phyloP scores from a whole-genome alignment of 2,329 filamentous ascomycete genomes.

The Akanthomyces muscarius region DNA sequence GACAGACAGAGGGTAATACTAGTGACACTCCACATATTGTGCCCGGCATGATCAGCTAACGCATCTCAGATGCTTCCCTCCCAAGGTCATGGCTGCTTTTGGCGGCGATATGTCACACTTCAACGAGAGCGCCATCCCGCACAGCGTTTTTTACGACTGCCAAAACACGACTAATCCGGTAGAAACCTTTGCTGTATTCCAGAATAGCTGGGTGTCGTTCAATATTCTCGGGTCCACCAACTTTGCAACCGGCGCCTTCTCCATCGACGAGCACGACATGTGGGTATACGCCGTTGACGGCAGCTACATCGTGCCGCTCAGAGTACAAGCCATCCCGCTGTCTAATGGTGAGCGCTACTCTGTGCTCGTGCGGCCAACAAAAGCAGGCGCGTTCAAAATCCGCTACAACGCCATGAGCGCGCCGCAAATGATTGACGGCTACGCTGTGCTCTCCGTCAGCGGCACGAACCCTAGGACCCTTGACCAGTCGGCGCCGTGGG shows the following conservation, averaged over 20 bases:
- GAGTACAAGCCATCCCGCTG: slow-evolving; percentile 44
- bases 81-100: slow-evolving; percentile 37
- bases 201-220: slow-evolving; percentile 47
- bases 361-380: slow-evolving; percentile 44
- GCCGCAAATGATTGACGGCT: slow-evolving; percentile 53
- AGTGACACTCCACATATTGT: rapidly evolving
- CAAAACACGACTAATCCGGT: slow-evolving; percentile 39
- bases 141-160: slow-evolving; percentile 44
- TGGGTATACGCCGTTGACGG: slow-evolving; percentile 54
- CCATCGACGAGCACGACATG: slow-evolving; percentile 51
- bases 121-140: slow-evolving; percentile 37
- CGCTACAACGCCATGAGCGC: slow-evolving; percentile 46
- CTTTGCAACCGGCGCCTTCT: slow-evolving; percentile 40
- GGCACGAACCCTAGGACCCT: slow-evolving; percentile 17
- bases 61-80: slow-evolving; percentile 33
- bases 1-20: slow-evolving; percentile 39
- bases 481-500: slow-evolving; percentile 37
- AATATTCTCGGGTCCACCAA: slow-evolving; percentile 51
- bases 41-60: neutral
- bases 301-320: slow-evolving; percentile 49
- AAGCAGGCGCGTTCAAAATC: slow-evolving; percentile 49
- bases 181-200: slow-evolving; percentile 40
- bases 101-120: slow-evolving; percentile 22
- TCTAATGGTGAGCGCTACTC: slow-evolving; percentile 53
- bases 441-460: slow-evolving; percentile 42